phyloP scores from a whole-genome alignment of 2,329 filamentous ascomycete species.

The Bertia moriformis region DNA sequence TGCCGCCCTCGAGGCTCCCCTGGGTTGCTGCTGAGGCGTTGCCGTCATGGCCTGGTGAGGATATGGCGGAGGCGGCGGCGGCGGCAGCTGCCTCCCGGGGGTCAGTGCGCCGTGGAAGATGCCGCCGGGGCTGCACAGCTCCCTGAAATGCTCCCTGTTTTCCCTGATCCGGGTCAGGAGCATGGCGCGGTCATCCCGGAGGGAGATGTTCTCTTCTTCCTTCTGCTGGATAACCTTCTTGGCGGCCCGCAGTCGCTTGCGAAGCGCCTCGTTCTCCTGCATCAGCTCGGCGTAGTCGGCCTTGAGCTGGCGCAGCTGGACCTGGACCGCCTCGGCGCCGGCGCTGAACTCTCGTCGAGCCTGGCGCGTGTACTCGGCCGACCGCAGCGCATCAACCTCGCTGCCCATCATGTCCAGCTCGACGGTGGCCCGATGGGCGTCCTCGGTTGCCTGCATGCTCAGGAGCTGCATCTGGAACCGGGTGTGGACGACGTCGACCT shows the following conservation, averaged over 20 bases:
- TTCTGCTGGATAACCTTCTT: conserved; percentile 68
- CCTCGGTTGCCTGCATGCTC: conserved; percentile 69
- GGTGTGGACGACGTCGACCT: conserved; percentile 77
- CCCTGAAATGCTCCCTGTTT: conserved; percentile 74
- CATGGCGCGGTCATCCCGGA: conserved; percentile 64
- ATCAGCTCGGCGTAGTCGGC: conserved; percentile 47
- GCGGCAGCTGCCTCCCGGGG: conserved; percentile 31
- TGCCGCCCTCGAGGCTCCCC: neutral
- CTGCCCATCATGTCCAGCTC: conserved; percentile 84
- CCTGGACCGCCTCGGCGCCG: conserved; percentile 32
- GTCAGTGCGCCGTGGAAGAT: conserved; percentile 49
- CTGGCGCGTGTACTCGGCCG: conserved; percentile 55
- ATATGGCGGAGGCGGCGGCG: conserved; percentile 19
- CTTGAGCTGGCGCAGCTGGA: conserved; percentile 37
- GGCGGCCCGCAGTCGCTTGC: conserved; percentile 55
- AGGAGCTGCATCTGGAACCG: conserved; percentile 81
- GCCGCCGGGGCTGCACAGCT: conserved; percentile 61
- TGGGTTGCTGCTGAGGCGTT: conserved; percentile 25
- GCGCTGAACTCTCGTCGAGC: conserved; percentile 37
- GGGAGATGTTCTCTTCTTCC: conserved; percentile 53
- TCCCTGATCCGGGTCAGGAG: conserved; percentile 74
- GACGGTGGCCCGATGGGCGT: conserved; percentile 72
- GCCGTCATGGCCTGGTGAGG: conserved; percentile 10
- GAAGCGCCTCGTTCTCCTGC: conserved; percentile 48
- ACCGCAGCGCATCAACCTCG: conserved; percentile 72